Conservation (phyloP, 495 filamentous ascomycete species). For the Viridothelium virens region DNA sequence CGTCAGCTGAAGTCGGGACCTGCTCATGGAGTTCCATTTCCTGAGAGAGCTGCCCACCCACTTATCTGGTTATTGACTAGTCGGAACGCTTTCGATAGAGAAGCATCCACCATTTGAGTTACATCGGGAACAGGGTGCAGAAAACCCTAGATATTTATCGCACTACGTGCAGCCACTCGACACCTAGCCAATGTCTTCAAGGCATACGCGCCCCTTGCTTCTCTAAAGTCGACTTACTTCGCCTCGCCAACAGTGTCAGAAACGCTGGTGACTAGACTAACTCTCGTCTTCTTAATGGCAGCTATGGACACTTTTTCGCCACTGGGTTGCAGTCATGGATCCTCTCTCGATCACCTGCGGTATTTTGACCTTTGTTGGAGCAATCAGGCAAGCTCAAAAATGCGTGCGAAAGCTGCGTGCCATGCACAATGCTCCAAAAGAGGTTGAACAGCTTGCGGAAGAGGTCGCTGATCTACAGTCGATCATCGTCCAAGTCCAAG, state of each 20-base stretch:
- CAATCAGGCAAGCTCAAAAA: constrained; percentile 6
- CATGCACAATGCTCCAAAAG: not conserved
- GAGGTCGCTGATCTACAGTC: constrained; percentile 8
- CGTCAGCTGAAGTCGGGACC: no score
- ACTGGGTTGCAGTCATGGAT: constrained; percentile 3
- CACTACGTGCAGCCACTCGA: not conserved
- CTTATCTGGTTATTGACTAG: not conserved
- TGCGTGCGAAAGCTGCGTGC: not conserved
- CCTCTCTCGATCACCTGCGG: not conserved
- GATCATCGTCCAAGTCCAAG: constrained; percentile 11
- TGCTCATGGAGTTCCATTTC: no score
- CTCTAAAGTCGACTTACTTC: not conserved
- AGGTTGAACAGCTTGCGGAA: constrained; percentile 7
- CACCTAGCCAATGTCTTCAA: not conserved
- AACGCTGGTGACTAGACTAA: not conserved
- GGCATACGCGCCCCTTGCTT: constrained; percentile 2
- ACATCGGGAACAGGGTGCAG: not conserved
- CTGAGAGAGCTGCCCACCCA: not conserved
- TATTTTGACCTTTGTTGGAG: constrained; percentile 8
- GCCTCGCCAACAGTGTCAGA: not conserved
- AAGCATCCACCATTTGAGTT: not conserved
- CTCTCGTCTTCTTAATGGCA: constrained; percentile 1
- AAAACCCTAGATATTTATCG: not conserved
- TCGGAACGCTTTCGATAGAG: not conserved
- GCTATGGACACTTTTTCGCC: not conserved